Evolutionary conservation across 768 basidiomycete species (phyloP).

Genomic region (Basidioascus undulatus): DNA sequence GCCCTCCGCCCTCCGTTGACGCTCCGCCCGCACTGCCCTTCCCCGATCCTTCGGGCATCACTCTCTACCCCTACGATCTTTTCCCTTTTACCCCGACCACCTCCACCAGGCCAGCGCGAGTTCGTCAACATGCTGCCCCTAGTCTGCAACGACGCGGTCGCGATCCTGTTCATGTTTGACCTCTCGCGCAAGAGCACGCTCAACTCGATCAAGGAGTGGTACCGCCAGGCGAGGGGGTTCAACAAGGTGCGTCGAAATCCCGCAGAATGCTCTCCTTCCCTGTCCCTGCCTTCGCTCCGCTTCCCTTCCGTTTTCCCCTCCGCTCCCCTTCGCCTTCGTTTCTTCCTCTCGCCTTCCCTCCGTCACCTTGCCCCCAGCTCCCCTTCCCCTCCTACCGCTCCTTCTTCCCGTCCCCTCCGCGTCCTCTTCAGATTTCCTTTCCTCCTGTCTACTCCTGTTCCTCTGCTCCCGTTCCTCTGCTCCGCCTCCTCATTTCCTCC

Average conservation of each 20-base stretch:
- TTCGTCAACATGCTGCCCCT: constrained; percentile 98
- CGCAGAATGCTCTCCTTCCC: not conserved
- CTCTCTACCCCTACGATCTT: constrained; percentile 97
- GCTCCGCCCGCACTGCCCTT: too few relatives aligned
- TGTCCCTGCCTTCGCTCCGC: too few relatives aligned
- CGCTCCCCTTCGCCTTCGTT: too few relatives aligned
- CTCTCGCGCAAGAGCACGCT: constrained; percentile 87
- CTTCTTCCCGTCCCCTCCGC: too few relatives aligned
- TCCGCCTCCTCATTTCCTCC: not conserved
- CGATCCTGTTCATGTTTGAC: constrained; percentile 99
- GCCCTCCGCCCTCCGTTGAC: too few relatives aligned
- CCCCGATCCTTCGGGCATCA: constrained; percentile 91
- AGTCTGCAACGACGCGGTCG: constrained; percentile 97
- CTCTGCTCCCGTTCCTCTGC: not conserved
- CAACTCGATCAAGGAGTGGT: constrained; percentile 99
- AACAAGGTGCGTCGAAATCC: constrained; percentile 48
- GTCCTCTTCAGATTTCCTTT: too few relatives aligned
- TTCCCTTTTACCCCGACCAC: constrained; percentile 5
- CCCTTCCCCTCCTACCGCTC: too few relatives aligned
- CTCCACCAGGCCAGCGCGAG: constrained; percentile 47
- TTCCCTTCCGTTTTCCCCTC: not conserved
- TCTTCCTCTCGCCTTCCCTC: not conserved
- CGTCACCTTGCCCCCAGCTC: too few relatives aligned
- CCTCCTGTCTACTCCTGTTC: not conserved
- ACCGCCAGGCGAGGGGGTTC: constrained; percentile 93